Evolutionary conservation across 345 rosid species (phyloP).

Genomic region (Passiflora organensis): DNA sequence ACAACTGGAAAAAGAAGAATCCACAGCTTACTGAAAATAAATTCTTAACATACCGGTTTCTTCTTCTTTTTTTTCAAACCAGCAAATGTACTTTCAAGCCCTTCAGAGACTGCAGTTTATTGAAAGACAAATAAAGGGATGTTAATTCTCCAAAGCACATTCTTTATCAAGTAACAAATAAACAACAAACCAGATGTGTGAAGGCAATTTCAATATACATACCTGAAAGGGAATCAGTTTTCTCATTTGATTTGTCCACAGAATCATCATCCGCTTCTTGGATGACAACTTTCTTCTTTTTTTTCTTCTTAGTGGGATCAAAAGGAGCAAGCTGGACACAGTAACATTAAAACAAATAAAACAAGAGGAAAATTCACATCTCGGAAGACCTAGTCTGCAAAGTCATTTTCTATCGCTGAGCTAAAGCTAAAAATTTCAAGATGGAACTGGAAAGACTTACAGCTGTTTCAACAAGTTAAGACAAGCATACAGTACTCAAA

Average conservation of each 20-base stretch:
- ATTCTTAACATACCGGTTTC: too few species aligned
- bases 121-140: background rate
- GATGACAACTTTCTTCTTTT: conserved; percentile 81
- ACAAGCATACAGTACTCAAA: too few species aligned
- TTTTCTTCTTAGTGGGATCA: conserved; percentile 92
- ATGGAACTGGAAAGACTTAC: too few species aligned
- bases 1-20: background rate
- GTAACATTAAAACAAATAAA: conserved; percentile 1
- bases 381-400: too few species aligned
- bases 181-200: background rate
- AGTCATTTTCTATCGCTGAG: too few species aligned
- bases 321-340: conserved; percentile 62
- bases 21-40: too few species aligned
- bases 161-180: conserved; percentile 3
- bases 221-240: conserved; percentile 70
- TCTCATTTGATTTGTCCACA: conserved; percentile 58
- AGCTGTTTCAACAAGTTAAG: too few species aligned
- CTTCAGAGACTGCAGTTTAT: conserved; percentile 56
- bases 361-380: background rate
- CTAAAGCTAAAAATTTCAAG: too few species aligned
- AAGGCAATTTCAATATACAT: background rate
- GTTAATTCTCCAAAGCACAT: background rate
- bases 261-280: conserved; percentile 59
- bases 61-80: conserved; percentile 95
- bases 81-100: conserved; percentile 62